Conservation (phyloP, 2,329 filamentous ascomycete species). For the Botrytis medusae region DNA sequence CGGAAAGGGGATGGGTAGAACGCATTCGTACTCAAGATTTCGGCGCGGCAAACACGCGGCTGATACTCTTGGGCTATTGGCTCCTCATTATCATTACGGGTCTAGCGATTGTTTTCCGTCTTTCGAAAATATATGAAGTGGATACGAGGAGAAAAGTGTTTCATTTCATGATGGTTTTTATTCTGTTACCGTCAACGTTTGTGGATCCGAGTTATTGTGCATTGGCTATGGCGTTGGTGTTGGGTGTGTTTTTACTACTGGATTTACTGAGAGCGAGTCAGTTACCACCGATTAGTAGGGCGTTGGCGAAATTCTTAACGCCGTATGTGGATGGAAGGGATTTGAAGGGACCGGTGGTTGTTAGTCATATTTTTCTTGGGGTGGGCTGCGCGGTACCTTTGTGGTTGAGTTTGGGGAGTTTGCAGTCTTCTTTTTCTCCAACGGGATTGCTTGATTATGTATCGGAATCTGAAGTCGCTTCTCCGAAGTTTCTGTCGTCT, state of each 20-base stretch:
- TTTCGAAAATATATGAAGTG: constrained; percentile 80
- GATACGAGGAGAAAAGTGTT: constrained; percentile 97
- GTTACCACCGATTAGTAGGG: constrained; percentile 83
- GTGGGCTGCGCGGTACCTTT: constrained; percentile 94
- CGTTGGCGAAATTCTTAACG: constrained; percentile 81
- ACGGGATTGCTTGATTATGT: constrained; percentile 39
- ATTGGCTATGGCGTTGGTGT: constrained; percentile 73
- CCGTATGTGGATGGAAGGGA: constrained; percentile 95
- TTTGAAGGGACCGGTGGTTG: constrained; percentile 87
- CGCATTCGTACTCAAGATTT: constrained; percentile 62
- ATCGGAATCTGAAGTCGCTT: constrained; percentile 5
- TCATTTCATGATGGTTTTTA: constrained; percentile 96
- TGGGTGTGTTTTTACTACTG: constrained; percentile 83
- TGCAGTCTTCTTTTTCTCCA: constrained; percentile 45
- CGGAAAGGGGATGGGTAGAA: constrained; percentile 60
- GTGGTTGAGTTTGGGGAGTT: constrained; percentile 79
- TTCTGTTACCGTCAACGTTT: constrained; percentile 85
- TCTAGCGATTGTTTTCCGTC: constrained; percentile 69
- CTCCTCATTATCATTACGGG: constrained; percentile 66
- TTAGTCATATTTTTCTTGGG: constrained; percentile 92
- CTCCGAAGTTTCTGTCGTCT: not conserved
- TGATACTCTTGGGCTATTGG: constrained; percentile 75
- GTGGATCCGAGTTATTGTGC: constrained; percentile 83
- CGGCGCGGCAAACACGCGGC: constrained; percentile 78
- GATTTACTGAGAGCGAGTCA: constrained; percentile 89